Evolutionary conservation across 805 yeast species (phyloP).

Genomic region (Cyberlindnera veronae): DNA sequence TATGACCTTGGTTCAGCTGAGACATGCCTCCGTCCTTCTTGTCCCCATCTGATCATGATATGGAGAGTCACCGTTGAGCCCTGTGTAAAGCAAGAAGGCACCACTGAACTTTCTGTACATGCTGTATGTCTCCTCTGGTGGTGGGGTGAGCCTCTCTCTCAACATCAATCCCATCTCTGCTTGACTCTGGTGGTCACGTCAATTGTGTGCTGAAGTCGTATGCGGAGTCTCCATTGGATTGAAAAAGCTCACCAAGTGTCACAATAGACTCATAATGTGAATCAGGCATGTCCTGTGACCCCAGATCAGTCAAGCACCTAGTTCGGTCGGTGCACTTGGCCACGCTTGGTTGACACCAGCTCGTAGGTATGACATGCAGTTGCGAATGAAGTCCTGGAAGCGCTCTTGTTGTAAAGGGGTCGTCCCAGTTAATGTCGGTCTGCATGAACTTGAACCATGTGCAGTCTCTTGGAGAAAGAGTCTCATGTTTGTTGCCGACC

Average conservation of each 20-base stretch:
- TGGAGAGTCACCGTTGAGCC: conserved; percentile 78
- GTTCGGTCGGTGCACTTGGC: conserved; percentile 62
- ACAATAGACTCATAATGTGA: conserved; percentile 92
- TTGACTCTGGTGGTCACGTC: conserved; percentile 93
- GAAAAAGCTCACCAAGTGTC: conserved; percentile 90
- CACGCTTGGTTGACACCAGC: conserved; percentile 70
- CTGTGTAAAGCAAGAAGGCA: conserved; percentile 84
- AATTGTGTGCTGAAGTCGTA: conserved; percentile 79
- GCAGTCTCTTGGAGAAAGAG: conserved; percentile 80
- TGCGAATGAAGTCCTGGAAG: conserved; percentile 58
- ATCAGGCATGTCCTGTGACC: conserved; percentile 78
- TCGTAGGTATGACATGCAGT: conserved; percentile 68
- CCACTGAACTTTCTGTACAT: conserved; percentile 94
- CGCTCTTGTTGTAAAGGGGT: conserved; percentile 80
- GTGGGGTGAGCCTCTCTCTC: conserved; percentile 88
- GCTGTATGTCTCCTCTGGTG: conserved; percentile 98
- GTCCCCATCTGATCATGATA: conserved; percentile 74
- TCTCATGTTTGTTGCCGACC: conserved; percentile 83
- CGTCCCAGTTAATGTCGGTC: conserved; percentile 99
- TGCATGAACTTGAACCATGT: conserved; percentile 89
- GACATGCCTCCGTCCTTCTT: no score
- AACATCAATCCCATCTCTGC: conserved; percentile 84
- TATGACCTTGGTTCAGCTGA: no score
- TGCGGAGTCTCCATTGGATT: conserved; percentile 43
- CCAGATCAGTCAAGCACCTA: conserved; percentile 91